Base-by-base conservation (phyloP, 2,329 filamentous ascomycete genomes). In the Tolypocladium inflatum region DNA sequence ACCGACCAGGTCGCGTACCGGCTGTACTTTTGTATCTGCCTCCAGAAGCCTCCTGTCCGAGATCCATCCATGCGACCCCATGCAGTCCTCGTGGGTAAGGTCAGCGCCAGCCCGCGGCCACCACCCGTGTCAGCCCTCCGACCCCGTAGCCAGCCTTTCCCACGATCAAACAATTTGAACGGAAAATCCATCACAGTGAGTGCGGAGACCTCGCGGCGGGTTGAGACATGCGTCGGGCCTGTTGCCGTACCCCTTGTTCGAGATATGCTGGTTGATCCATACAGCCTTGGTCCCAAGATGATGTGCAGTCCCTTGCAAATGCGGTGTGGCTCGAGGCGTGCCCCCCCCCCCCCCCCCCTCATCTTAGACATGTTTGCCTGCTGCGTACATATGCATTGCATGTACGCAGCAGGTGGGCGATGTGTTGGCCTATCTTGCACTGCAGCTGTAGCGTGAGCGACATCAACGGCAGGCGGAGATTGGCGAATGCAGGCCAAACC, bases 271-370 rank as follows among this genome's bases (percentile, higher is more conserved):
- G 23, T 45, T 58, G 38, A 37, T 38, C 38, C 35, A 41, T 53
- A 53, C 60, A 61, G 57, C 59, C 59, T 59, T 61, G 58, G 45
- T 55, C 59, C 58, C 54, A 59, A 63, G 60, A 66, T 67, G 64
- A 67, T 67, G 64, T 66, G 62, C 64, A 68, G 65, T 26, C 50
- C 61, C 61, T 60, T 64, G 62, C 59, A 62, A 63, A 62, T 66
- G 62, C 66, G 59, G 61, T 64, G 61, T 67, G 62, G 61, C 61
- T 62, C 64, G 56, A 61, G 59, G 57, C 54, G 57, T 51, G 19
- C 6, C 42, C 52, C 42, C 39, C n/a, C n/a, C n/a, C n/a, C n/a
- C n/a, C n/a, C n/a, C n/a, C n/a, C 55, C 54, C 54, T 33, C 61
- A 57, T 60, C 57, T 52, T 42, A 59, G 54, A 62, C 60, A 59